Conservation (phyloP, 306 rosid genomes). For the Astragalus membranaceus region DNA sequence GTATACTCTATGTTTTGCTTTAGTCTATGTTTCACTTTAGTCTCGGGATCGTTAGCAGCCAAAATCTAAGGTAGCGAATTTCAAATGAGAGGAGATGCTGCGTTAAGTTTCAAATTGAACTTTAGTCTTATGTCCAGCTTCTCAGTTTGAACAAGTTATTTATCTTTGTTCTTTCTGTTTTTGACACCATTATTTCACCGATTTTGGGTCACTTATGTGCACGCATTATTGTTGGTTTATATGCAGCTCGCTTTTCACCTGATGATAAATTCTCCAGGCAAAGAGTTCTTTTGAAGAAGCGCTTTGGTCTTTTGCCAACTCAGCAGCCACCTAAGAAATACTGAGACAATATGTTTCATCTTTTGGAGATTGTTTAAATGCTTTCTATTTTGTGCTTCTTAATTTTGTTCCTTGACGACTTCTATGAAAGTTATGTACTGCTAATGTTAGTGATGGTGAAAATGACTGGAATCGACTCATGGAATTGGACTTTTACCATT, state of each 20-base stretch:
- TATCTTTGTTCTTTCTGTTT: not conserved
- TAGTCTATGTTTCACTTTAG: no score
- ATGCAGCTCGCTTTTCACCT: conserved; percentile 26
- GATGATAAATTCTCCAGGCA: conserved; percentile 28
- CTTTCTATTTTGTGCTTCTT: not conserved
- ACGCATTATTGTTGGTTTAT: not conserved
- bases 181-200: not conserved
- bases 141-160: not conserved
- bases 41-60: not conserved
- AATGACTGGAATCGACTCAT: not conserved
- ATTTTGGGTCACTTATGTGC: not conserved
- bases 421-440: not conserved
- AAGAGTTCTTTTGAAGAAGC: conserved; percentile 26
- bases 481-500: not conserved
- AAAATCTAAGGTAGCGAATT: not conserved
- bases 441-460: not conserved
- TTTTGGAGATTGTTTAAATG: not conserved
- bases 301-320: conserved; percentile 23
- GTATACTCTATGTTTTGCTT: no score
- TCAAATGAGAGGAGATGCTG: not conserved
- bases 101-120: not conserved
- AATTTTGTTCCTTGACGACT: not conserved
- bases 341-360: not conserved
- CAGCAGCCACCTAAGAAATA: conserved; percentile 16
- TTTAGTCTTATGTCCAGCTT: not conserved